Base-by-base conservation (phyloP, 1,139 yeast genomes). In the Saccharomyces hybrid region DNA sequence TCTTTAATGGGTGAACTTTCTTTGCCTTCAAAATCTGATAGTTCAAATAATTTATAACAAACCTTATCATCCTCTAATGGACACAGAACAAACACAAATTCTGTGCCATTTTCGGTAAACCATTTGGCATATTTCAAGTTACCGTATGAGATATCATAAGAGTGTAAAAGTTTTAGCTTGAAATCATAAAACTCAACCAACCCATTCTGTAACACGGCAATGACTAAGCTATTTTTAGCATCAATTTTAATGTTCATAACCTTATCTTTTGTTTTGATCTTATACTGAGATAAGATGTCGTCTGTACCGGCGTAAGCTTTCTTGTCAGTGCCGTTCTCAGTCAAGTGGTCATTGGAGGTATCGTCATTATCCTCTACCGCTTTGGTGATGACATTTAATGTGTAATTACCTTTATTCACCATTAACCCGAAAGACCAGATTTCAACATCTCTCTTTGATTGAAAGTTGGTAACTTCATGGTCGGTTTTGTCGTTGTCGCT, bases 131-230 rank as follows among this genome's bases (percentile, higher is more conserved):
- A 57, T 31, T 54, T 53, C 27, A 67, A 60, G 42, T 64, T 58
- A 21, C 58, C 58, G 52, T 66, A 66, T 1, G 65, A 57, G 4
- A 62, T 58, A 32, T 64, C 60, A 19, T 58, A 42, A 3, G 66
- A 62, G 47, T 59, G 56, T 28, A 62, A 52, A 19, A 64, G 54
- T 52, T 63, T 67, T 46, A 62, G 58, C 3, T 62, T 53, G 49
- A 71, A 61, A 16, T 71, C 69, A 55, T 70, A 68, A 42, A 73
- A 62, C 48, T 73, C 72, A 51, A 80, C 64, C 49, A 70, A 65
- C 4, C 87, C 86, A 58, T 74, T 73, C 29, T 67, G 66, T 50
- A 74, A 73, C 11, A 82, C 64, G 2, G 75, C 72, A 49, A 73
- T 73, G 16, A 81, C 72, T 12, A 65, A 64, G 12, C 70, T 65